A percentile compares a stretch with the other conserved stretches of the same genome.
Conservation (phyloP, 2,329 filamentous ascomycete species). For the Davidsoniella eucalypti region DNA sequence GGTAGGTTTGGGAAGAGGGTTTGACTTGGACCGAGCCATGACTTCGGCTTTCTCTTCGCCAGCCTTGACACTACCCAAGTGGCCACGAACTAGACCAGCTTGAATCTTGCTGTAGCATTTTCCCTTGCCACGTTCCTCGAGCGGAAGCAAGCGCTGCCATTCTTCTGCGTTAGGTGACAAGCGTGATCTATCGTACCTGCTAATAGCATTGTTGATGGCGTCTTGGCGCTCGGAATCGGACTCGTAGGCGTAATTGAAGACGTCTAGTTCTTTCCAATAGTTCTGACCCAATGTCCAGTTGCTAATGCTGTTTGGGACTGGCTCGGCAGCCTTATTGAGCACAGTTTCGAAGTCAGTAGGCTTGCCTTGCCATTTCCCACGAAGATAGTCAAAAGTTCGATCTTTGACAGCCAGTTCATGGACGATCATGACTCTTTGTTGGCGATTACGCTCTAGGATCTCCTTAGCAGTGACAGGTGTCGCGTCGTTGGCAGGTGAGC, state of each 20-base stretch:
- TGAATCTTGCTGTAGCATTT: conserved; percentile 46
- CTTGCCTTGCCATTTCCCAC: conserved; percentile 32
- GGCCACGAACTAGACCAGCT: conserved; percentile 37
- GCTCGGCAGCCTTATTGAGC: conserved; percentile 42
- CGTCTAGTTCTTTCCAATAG: conserved; percentile 47
- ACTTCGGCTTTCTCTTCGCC: conserved; percentile 19
- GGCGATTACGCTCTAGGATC: conserved; percentile 35
- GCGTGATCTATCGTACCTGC: conserved; percentile 41
- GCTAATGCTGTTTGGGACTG: conserved; percentile 28
- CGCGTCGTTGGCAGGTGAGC: conserved; percentile 36
- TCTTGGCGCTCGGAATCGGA: conserved; percentile 37
- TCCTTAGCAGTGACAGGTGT: conserved; percentile 34
- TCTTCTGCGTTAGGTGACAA: conserved; percentile 37
- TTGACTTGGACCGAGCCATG: conserved; percentile 35
- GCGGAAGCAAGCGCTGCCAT: conserved; percentile 45
- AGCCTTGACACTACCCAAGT: conserved; percentile 21
- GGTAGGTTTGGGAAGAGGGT: conserved; percentile 32
- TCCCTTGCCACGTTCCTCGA: conserved; percentile 39
- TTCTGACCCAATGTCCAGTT: conserved; percentile 38
- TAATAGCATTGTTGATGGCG: conserved; percentile 44
- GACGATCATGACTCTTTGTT: conserved; percentile 35
- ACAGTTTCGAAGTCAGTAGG: conserved; percentile 37
- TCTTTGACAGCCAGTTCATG: conserved; percentile 43
- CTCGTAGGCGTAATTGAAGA: conserved; percentile 44
- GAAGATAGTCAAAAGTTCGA: conserved; percentile 31